Evolutionary conservation across 2,329 filamentous ascomycete species (phyloP), one percentile per base, ranked within the genome.

Genomic region (Penicillium sp.): DNA sequence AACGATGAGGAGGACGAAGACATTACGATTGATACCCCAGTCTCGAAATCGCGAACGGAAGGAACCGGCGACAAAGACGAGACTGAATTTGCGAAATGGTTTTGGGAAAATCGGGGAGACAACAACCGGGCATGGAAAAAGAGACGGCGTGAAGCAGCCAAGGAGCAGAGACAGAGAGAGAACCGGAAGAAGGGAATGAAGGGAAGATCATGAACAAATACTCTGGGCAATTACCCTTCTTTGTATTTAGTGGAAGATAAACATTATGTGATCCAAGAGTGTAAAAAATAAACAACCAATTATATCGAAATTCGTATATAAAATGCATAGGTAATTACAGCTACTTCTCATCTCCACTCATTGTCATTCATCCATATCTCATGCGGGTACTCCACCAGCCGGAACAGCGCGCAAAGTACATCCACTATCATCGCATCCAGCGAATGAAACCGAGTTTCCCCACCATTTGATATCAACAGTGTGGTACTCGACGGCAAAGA

Each of bases 81-180:
- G 58, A 84, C 81, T 53, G 84, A 85, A 35, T 87, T 87, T 65
- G 72, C 78, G 6, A 84, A 86, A 66, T 85, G 83, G 80, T 88
- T 88, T 67, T 88, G 78, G 78, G 78, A 80, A 52, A 75, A 80
- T 55, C 75, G 79, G 7, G 79, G 79, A 21, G 79, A 81, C 39
- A 81, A 79, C 61, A 81, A 80, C 63, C 73, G 79, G 49, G 76
- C 76, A 21, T 81, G 79, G 79, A 81, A 81, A 65, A 84, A 81
- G 73, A 74, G 83, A 61, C 75, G 84, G 57, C 74, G 85, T 53
- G 85, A 87, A 59, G 82, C 81, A 47, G 77, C 83, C 57, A 88
- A 88, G 75, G 78, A 82, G 58, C 81, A 84, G 68, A 74, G 85
- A 63, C 82, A 86, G 71, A 78, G 79, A 61, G 84, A 86, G 68